phyloP scores from a whole-genome alignment of 2,329 filamentous ascomycete genomes.

The Pseudogymnoascus sp. region DNA sequence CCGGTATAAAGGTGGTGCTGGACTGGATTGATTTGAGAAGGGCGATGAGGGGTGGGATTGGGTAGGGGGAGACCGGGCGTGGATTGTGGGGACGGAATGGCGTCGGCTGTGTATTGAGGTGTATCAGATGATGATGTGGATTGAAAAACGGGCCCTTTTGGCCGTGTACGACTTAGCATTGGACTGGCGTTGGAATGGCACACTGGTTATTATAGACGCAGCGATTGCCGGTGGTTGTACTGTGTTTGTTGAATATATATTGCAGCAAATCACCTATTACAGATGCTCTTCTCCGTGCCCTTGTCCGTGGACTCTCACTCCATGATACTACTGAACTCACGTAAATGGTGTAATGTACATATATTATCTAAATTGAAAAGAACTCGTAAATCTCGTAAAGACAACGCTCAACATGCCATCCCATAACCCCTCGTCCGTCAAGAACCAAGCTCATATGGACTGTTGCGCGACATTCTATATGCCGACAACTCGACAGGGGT shows the following conservation, averaged over 20 bases:
- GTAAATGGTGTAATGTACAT: not conserved
- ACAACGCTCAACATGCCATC: not conserved
- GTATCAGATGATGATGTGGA: not conserved
- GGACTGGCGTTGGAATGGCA: constrained; percentile 7
- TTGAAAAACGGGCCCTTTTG: not conserved
- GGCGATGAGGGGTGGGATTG: not conserved
- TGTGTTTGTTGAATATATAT: not conserved
- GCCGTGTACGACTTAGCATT: constrained; percentile 3
- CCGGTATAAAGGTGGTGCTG: constrained; percentile 53
- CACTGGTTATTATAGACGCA: constrained; percentile 1
- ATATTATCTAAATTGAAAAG: not conserved
- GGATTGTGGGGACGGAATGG: not conserved
- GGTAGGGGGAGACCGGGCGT: not conserved
- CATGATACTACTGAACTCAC: not conserved
- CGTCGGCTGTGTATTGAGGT: not conserved
- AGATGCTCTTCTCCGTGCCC: not conserved
- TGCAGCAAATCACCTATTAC: not conserved
- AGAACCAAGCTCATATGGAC: not conserved
- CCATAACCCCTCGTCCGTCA: not conserved
- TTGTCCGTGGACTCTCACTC: not conserved
- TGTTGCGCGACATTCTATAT: not conserved
- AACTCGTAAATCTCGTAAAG: not conserved
- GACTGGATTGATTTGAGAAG: not conserved
- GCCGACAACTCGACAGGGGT: not conserved
- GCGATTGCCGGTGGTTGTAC: not conserved